Evolutionary conservation across 257 asterid species (phyloP), one percentile per base, ranked within the genome.

Genomic region (Eucommia ulmoides): DNA sequence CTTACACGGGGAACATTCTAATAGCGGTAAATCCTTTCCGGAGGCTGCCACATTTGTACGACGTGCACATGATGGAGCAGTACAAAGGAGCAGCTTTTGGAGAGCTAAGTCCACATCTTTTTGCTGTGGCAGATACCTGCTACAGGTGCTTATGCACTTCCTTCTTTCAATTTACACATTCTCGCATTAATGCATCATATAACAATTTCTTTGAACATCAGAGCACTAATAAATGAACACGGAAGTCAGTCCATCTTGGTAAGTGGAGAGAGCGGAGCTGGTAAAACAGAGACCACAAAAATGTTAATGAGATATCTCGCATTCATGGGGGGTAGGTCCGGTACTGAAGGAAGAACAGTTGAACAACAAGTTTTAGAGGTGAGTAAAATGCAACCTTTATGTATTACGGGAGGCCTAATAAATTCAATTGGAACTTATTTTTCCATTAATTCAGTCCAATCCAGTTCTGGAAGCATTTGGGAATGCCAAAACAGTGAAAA

Each of bases 381-480:
- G 70, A 67, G 76, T 57, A 54, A 15, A 60, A 23, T 61, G 38
- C 19, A 45, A 55, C 20, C n/a, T 12, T 33, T 23, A 18, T 22
- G 25, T 20, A 46, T 52, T 45, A 17, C n/a, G n/a, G n/a, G n/a
- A n/a, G n/a, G n/a, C n/a, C n/a, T n/a, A n/a, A n/a, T 2, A 22
- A 38, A 51, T 62, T 46, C 47, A 24, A 38, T 23, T 22, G 9
- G 46, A 62, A 51, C 58, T 70, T 54, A 58, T 35, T 33, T 16
- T 49, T 60, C 56, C 7, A 38, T 47, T 48, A 54, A 26, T 55
- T 49, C 80, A 88, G 96, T 89, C 97, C 29, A 89, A 89, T 60
- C 97, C 97, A 51, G 97, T 85, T 18, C 77, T 89, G 16, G 97
- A 89, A 74, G 97, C 97, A 65, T 89, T 89, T 67, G 96, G 96